Percentiles rank a stretch among this genome's conserved stretches.
phyloP scores from a whole-genome alignment of 768 basidiomycete species.

The Stropharia rugosoannulata region DNA sequence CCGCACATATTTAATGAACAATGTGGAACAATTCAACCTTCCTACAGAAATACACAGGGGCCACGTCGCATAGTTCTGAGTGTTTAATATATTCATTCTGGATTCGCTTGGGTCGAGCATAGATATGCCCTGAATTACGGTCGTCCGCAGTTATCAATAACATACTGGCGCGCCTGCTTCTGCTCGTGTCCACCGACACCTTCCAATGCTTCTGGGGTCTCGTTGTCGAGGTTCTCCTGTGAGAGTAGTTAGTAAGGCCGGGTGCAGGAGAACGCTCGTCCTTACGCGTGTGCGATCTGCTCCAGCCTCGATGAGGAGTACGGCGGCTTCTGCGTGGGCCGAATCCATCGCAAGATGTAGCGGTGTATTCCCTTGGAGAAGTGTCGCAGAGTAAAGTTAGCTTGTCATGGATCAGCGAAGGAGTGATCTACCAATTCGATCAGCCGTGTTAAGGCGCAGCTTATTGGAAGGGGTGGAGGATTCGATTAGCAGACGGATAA shows the following conservation, averaged over 20 bases:
- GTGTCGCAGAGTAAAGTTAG: conserved; percentile 14
- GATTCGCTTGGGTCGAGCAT: not conserved
- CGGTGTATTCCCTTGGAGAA: conserved; percentile 81
- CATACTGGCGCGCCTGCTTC: conserved; percentile 72
- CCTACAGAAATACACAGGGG: not conserved
- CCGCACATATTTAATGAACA: no score
- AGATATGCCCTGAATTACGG: conserved; percentile 5
- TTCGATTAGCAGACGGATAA: conserved; percentile 82
- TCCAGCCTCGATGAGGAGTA: conserved; percentile 90
- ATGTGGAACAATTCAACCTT: no score
- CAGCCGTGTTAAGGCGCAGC: conserved; percentile 82
- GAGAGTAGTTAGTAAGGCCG: conserved; percentile 14
- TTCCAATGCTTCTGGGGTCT: conserved; percentile 84
- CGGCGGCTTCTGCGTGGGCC: conserved; percentile 89
- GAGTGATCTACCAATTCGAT: conserved; percentile 63
- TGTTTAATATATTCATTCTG: not conserved
- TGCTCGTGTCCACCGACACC: conserved; percentile 94
- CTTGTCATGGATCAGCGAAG: conserved; percentile 18
- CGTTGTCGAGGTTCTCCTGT: conserved; percentile 81
- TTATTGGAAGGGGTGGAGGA: conserved; percentile 77
- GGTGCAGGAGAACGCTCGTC: conserved; percentile 18
- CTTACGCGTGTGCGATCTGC: conserved; percentile 88
- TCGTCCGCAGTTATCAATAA: conserved; percentile 70
- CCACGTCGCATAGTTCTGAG: conserved; percentile 1
- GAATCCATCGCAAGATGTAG: conserved; percentile 97